Evolutionary conservation across 2,329 filamentous ascomycete species (phyloP), one percentile per base, ranked within the genome.

Genomic region (Claviceps paspali): DNA sequence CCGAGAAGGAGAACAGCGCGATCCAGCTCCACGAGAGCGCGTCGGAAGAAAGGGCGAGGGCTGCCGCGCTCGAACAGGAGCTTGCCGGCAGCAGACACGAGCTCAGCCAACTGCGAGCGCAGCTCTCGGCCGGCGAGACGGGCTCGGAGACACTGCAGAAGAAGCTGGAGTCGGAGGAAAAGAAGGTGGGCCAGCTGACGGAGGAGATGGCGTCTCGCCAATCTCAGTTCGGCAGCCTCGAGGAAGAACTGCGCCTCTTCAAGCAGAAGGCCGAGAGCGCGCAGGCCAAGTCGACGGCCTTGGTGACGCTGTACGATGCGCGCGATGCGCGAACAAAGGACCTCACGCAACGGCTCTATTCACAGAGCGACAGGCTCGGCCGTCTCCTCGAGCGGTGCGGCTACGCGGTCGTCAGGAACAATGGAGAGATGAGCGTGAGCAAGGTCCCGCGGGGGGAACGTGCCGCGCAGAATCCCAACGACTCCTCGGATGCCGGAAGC

Each of bases 371-470:
- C 47, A 79, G 84, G 18, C 66, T 95, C n/a, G 73, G 74, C 41
- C 76, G 80, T 36, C 73, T 98, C 33, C 67, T 98, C 1, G 87
- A 96, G 52, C 75, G 85, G 22, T 68, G 96, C 4, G 88, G 88
- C 10, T 94, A 91, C 52, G 76, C 80, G 0, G 71, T 96, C 12
- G 75, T 76, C 2, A 76, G 84, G 24, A 76, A 85, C 43, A 76
- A 80, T 29, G 73, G 75, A 17, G 67, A 67, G 11, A 84, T 93
- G 71, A 60, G 71, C 2, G 77, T 95, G 34, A 82, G 85, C 51
- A 82, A 85, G 47, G 57, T 79, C 23, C 71, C 75, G 4, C 69
- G 71, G 14, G 62, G 71, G 3, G 76, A 79, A 45, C 68, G 74
- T 43, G 55, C 52, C 22, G 54, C 59, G 19, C 65, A 74, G 36